phyloP scores from a whole-genome alignment of 495 filamentous ascomycete genomes.

The Barbatosphaeria neglecta region DNA sequence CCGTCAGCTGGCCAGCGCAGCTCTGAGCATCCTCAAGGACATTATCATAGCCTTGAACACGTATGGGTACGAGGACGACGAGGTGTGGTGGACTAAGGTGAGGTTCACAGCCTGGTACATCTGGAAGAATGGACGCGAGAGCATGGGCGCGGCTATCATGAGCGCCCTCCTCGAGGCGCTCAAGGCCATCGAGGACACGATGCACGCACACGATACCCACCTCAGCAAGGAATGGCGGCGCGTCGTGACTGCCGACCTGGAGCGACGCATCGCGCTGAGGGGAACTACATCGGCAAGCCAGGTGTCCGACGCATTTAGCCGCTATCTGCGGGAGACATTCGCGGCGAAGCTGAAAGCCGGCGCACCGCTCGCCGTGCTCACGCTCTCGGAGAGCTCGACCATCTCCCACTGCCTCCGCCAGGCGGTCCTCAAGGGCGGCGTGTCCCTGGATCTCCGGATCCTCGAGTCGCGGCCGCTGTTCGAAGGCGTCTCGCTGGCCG shows the following conservation, averaged over 20 bases:
- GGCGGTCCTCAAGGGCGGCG: conserved; percentile 5
- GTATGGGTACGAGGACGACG: conserved; percentile 5
- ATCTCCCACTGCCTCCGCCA: conserved; percentile 27
- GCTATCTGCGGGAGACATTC: conserved; percentile 10
- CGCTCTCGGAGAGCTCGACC: conserved; percentile 50
- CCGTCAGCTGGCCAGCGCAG: conserved; percentile 39
- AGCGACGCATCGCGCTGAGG: conserved; percentile 3
- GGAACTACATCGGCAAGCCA: conserved; percentile 10
- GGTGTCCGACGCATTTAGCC: conserved; percentile 20
- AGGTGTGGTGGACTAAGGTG: conserved; percentile 43
- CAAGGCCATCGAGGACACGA: conserved; percentile 10
- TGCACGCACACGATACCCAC: background rate
- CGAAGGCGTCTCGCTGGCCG: conserved; percentile 49
- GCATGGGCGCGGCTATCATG: conserved; percentile 50
- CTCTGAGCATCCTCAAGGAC: conserved; percentile 35
- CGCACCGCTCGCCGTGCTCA: conserved; percentile 36
- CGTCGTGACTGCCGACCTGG: conserved; percentile 9
- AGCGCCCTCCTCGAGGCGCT: conserved; percentile 38
- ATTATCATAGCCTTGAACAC: conserved; percentile 15
- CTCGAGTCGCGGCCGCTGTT: conserved; percentile 56
- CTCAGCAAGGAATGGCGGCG: conserved; percentile 14
- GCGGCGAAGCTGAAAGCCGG: conserved; percentile 3
- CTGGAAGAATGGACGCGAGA: conserved; percentile 49
- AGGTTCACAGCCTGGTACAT: conserved; percentile 53
- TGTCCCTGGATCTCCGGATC: conserved; percentile 40